A percentile compares a stretch with the other conserved stretches of the same genome.
These are phyloP conservation scores for Phlyctochytrium arcticum DNA, from an alignment of 192 early-diverging fungal species.

Conservation along the genomic window DNA sequence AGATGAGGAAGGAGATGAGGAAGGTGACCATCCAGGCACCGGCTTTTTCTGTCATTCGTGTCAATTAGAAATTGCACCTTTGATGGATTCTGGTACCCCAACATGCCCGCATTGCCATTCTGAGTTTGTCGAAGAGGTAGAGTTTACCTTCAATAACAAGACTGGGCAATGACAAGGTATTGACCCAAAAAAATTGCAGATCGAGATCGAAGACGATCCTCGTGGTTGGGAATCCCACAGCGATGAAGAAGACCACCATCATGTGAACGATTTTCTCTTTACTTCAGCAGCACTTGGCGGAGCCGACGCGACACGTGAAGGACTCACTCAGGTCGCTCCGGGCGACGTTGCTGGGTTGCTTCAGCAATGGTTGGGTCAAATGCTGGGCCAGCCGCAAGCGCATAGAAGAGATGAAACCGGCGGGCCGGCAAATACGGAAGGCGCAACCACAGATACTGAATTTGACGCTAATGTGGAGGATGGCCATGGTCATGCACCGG, in stretches of 20 bases:
- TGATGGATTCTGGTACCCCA: slow-evolving; percentile 71
- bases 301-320: not conserved
- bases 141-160: not conserved
- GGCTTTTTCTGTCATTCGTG: slow-evolving; percentile 66
- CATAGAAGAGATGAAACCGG: not conserved
- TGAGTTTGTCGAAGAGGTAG: slow-evolving; percentile 84
- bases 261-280: too few relatives aligned
- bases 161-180: not conserved
- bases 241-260: slow-evolving; percentile 24
- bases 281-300: not conserved
- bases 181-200: not conserved
- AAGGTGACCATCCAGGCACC: slow-evolving; percentile 7
- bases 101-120: slow-evolving; percentile 70
- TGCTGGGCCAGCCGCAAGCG: slow-evolving; percentile 16
- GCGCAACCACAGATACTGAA: not conserved
- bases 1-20: slow-evolving; percentile 27
- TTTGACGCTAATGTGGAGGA: not conserved
- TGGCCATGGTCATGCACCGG: slow-evolving; percentile 1
- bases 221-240: slow-evolving; percentile 1
- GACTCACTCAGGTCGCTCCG: not conserved
- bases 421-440: not conserved
- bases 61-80: slow-evolving; percentile 49
- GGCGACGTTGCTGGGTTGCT: slow-evolving; percentile 15
- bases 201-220: slow-evolving; percentile 18
- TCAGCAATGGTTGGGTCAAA: slow-evolving; percentile 24